Base-by-base conservation (phyloP, 148 eudicot species). In the Pharnaceum exiguum region DNA sequence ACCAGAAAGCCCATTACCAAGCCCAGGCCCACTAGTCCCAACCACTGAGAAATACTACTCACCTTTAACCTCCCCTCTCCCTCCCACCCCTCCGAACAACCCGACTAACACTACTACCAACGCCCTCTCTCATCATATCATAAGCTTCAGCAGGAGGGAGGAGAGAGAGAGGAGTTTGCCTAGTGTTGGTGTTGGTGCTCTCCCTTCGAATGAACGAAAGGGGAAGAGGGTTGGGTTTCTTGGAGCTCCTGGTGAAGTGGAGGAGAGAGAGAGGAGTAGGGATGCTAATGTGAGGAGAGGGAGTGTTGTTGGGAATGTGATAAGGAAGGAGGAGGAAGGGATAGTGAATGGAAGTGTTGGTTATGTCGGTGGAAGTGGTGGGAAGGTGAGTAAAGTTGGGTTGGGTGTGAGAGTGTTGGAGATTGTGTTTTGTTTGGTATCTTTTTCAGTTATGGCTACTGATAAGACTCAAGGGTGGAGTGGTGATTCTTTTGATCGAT, bases 401-500 rank as follows among this genome's bases (percentile, higher is more conserved):
- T 52, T 91, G 42, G 94, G 67, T 57, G 32, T 88, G 61, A 81
- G 98, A 75, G 79, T 83, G 63, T 77, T 63, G 42, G 90, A 81
- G 51, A 56, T 83, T 51, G 69, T 79, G 17, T 39, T 79, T 30
- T 82, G 94, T n/a, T 68, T 91, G 71, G 55, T 91, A 33, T 77
- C 90, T 2, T 85, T 91, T 23, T 74, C 95, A 3, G 82, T 91
- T 44, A 87, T 91, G 98, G 95, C 90, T 3, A 61, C 90, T n/a
- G 80, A 88, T 70, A 75, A 66, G 43, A 88, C 96, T 55, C 76
- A 79, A 66, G 98, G 98, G 4, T 91, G 98, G 98, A 81, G 77
- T 56, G 96, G 96, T 13, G 98, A 91, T 62, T 91, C 98, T 5
- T 91, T 82, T 59, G 87, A 85, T 73, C 96, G 96, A 5, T 85